A percentile compares a stretch with the other conserved stretches of the same genome.
phyloP scores from a whole-genome alignment of 2,329 filamentous ascomycete genomes.

The Chaetomiaceae sp. region DNA sequence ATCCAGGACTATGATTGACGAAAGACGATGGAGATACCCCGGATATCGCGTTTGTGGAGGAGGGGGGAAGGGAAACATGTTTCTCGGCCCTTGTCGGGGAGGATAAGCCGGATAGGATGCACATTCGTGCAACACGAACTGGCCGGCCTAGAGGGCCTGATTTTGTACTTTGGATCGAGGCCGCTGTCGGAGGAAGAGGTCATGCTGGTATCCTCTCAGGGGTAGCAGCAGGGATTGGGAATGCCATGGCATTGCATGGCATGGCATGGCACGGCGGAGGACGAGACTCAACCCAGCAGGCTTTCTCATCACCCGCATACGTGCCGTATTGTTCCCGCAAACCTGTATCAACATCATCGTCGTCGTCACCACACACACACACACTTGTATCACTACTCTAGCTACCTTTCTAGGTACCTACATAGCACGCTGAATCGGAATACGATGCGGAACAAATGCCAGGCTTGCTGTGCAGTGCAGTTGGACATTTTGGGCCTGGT shows the following conservation, averaged over 20 bases:
- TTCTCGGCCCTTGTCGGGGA: neutral
- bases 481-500: neutral
- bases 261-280: too few species aligned
- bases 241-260: too few species aligned
- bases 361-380: too few species aligned
- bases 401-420: too few species aligned
- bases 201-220: neutral
- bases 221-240: too few species aligned
- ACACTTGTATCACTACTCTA: neutral
- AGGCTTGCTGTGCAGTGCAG: neutral
- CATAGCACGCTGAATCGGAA: neutral
- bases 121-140: too few species aligned
- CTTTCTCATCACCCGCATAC: neutral
- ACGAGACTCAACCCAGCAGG: neutral
- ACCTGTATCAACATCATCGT: conserved; percentile 1
- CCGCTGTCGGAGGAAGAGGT: neutral
- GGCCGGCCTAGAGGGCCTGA: conserved; percentile 1
- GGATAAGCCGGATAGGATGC: neutral
- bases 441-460: neutral
- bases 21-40: conserved; percentile 23
- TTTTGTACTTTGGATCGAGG: neutral
- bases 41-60: neutral
- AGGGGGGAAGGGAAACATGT: neutral
- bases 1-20: conserved; percentile 13
- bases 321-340: neutral